Percentiles rank a stretch among this genome's conserved stretches.
phyloP scores from a whole-genome alignment of 345 rosid species.

The Syzygium grande region DNA sequence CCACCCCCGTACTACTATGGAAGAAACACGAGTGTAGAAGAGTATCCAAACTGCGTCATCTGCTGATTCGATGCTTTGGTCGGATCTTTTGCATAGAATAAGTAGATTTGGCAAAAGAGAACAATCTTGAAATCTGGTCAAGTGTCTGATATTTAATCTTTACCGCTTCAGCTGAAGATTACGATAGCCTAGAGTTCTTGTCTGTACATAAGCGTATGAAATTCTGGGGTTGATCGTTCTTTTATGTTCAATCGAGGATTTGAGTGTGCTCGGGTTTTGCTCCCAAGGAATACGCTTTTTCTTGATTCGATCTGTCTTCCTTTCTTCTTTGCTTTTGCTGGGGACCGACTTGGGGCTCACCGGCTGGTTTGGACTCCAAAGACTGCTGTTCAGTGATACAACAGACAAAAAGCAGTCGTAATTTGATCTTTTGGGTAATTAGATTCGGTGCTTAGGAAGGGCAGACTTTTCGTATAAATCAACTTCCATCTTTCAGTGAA shows the following conservation, averaged over 20 bases:
- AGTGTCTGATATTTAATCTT: neutral
- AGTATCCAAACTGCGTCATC: conserved; percentile 1
- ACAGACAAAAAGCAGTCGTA: neutral
- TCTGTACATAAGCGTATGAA: neutral
- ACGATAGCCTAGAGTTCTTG: rapidly evolving
- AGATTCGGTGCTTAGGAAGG: neutral
- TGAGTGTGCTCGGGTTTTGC: neutral
- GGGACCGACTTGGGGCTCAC: neutral
- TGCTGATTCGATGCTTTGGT: neutral
- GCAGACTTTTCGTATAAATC: neutral
- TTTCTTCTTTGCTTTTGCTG: neutral
- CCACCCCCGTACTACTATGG: neutral
- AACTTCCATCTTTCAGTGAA: neutral
- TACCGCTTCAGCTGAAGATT: neutral
- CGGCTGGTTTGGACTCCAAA: neutral
- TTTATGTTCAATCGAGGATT: neutral
- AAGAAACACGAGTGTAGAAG: neutral
- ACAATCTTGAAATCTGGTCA: neutral
- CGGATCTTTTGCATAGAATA: neutral
- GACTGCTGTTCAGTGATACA: neutral
- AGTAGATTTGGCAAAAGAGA: neutral
- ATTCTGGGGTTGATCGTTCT: neutral
- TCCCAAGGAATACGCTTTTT: neutral
- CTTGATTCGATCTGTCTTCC: neutral
- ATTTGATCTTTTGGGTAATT: neutral